These are phyloP conservation scores for Gliomastix tumulicola DNA, from an alignment of 2,329 filamentous ascomycete genomes.

Conservation along the genomic window DNA sequence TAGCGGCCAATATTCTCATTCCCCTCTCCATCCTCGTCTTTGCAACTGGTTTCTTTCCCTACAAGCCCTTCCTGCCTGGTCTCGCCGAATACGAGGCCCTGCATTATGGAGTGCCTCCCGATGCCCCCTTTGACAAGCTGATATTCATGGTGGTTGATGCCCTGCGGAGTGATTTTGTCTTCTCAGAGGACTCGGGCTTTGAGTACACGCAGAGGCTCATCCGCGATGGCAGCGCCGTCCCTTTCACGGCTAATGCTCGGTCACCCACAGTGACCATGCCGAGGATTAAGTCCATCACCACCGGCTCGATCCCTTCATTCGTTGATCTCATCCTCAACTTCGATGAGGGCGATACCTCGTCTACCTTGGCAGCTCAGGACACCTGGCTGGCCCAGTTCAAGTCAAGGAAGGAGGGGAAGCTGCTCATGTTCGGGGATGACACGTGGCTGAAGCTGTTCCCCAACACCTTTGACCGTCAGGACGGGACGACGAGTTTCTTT, in stretches of 20 bases:
- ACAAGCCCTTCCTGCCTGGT: constrained; percentile 88
- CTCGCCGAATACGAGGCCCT: constrained; percentile 61
- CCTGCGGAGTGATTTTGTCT: constrained; percentile 92
- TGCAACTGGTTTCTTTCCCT: constrained; percentile 91
- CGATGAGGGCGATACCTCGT: constrained; percentile 86
- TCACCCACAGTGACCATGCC: constrained; percentile 98
- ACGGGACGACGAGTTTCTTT: constrained; percentile 97
- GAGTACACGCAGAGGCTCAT: constrained; percentile 74
- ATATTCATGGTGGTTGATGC: constrained; percentile 99
- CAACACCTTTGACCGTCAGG: constrained; percentile 73
- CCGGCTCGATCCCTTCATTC: constrained; percentile 96
- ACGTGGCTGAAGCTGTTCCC: constrained; percentile 98
- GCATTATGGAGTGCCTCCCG: constrained; percentile 47
- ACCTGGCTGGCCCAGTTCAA: constrained; percentile 95
- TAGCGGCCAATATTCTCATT: constrained; percentile 69
- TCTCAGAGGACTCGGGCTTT: constrained; percentile 73
- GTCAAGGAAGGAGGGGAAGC: constrained; percentile 60
- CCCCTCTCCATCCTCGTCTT: constrained; percentile 70
- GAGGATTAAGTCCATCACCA: constrained; percentile 92
- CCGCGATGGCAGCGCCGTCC: constrained; percentile 72
- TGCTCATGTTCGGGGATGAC: constrained; percentile 95
- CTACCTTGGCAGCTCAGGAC: constrained; percentile 80
- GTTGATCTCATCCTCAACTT: constrained; percentile 95
- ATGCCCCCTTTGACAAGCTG: constrained; percentile 76
- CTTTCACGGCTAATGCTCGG: constrained; percentile 93